Evolutionary conservation across 768 basidiomycete species (phyloP).

Genomic region (Kwoniella sp.): DNA sequence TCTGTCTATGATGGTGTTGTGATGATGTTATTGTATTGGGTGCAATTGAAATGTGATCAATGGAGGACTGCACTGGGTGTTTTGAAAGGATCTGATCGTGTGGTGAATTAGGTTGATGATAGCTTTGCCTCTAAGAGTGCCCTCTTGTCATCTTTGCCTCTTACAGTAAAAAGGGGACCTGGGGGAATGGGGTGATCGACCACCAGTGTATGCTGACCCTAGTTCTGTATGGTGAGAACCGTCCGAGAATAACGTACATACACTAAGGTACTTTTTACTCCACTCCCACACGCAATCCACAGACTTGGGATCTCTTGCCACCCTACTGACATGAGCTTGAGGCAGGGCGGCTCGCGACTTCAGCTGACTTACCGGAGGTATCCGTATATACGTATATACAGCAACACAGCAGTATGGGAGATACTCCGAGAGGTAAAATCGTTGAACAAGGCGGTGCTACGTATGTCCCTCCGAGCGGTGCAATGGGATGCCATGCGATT

Average conservation of each 20-base stretch:
- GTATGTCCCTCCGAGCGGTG: background rate
- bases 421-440: background rate
- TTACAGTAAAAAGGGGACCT: background rate
- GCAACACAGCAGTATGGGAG: background rate
- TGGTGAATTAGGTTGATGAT: no score
- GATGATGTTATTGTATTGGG: background rate
- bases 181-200: background rate
- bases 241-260: background rate
- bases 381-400: no score
- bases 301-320: no score
- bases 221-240: background rate
- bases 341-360: background rate
- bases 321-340: background rate
- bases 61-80: background rate
- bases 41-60: conserved; percentile 2
- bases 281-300: background rate
- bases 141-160: background rate
- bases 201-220: background rate
- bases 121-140: no score
- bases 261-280: background rate
- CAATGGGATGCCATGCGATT: background rate
- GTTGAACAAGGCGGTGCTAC: background rate
- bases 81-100: no score
- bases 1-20: no score
- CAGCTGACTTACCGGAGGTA: background rate